Base-by-base conservation (phyloP, 116 monocot genomes). In the Posidonia oceanica region DNA sequence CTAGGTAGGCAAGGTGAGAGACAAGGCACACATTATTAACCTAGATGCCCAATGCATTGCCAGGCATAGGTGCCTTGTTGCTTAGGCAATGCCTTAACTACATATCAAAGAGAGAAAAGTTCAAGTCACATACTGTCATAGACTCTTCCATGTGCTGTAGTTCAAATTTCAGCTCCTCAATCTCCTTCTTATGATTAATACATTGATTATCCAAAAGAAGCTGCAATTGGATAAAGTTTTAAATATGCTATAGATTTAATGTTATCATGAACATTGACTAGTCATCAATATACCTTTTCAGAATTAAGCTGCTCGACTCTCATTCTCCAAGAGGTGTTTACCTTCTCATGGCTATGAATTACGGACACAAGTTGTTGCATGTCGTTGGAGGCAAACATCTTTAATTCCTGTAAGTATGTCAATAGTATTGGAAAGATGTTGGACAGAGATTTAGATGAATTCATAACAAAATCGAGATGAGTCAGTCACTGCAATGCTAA, bases 211-310 rank as follows among this genome's bases (percentile, higher is more conserved):
- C 42, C 71, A 90, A 71, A 14, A 77, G 62, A 20, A 62, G 60
- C 88, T 94, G 85, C 73, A 78, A 0, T 72, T 68, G 39, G 68
- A 65, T 5, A 29, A 64, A 60, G 59, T 23, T 52, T 52, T 17
- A 51, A 16, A 61, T 14, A 29, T 29, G 29, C 23, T 61, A 21
- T 36, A 61, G 10, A 5, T 61, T 29, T 61, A 61, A 29, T 3
- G 10, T 41, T 44, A 14, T 42, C 4, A 44, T 66, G 5, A 13
- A 8, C 66, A n/a, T 13, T 66, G n/a, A 44, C 29, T 23, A 36
- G 10, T 40, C 8, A 37, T 58, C 15, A 4, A n/a, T 4, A 12
- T 52, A 98, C 97, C 87, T 98, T 98, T 69, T 98, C 87, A 1
- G 66, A 38, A 48, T 89, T 82, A 67, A 83, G 57, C 67, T 92